Base-by-base conservation (phyloP, 2,329 filamentous ascomycete species). In the Fusarium citri region DNA sequence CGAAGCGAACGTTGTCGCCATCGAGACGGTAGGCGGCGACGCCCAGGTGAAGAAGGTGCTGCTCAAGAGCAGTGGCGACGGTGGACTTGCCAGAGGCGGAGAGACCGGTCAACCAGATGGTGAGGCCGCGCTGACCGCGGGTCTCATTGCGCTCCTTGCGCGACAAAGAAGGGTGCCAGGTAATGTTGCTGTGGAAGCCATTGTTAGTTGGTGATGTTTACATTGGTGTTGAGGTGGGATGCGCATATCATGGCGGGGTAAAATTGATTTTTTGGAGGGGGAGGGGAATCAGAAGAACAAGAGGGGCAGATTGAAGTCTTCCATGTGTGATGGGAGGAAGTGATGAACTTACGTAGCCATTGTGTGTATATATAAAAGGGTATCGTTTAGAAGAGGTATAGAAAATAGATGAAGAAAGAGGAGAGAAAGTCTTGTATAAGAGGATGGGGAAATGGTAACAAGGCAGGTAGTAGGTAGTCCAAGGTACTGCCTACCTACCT, bases 1-100 rank as follows among this genome's bases (percentile, higher is more conserved):
- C 96, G 84, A 98, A 98, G 66, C 96, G 95, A 72, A 99, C 92
- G 83, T 99, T 99, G 88, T 99, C 96, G 77, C 95, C 96, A 82
- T 99, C 96, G 30, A 99, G 91, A 55, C 96, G 91, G 88, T 99
- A 99, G 65, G 94, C 92, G 59, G 91, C 85, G 54, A 96, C 85
- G 45, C 91, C 92, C 14, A 93, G 87, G 80, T 97, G 94, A 59
- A 99, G 89, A 34, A 99, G 91, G 81, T 98, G 94, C 85, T 98
- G 95, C 86, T 99, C 96, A 42, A 99, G 92, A 18, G 96, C 96
- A 5, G 94, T 97, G 58, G 96, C 96, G 68, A 99, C 93, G 62
- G 96, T 99, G 55, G 95, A 98, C 84, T 99, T 99, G 78, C 96
- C 96, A 0, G 94, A 97, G 54, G 95, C 96, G 40, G 93, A 97